Percentiles rank a stretch among this genome's conserved stretches.
Evolutionary conservation across 2,329 filamentous ascomycete genomes (phyloP).

Genomic region (Bimuria novae-zelandiae): DNA sequence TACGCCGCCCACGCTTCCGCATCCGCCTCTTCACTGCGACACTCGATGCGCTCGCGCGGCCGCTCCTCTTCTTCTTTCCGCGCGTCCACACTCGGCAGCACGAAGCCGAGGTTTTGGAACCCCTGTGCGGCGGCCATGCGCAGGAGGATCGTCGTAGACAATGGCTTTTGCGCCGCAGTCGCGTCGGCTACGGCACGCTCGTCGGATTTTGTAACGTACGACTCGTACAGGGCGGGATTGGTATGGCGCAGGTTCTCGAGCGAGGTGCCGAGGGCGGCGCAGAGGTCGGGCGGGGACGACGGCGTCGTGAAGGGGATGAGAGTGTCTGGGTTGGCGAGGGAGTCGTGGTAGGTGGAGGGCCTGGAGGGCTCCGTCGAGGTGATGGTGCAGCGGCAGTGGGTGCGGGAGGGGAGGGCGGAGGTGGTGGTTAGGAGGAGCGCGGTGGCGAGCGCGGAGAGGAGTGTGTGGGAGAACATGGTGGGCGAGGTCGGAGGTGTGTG

Average conservation of each 20-base stretch:
- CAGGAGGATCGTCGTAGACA: neutral
- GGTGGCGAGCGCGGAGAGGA: neutral
- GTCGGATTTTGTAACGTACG: slow-evolving; percentile 22
- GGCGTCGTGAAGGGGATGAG: slow-evolving; percentile 25
- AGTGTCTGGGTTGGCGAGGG: slow-evolving; percentile 8
- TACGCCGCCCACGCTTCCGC: slow-evolving; percentile 15
- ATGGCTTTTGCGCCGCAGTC: no score
- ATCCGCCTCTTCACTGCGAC: slow-evolving; percentile 30
- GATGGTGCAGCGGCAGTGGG: slow-evolving; percentile 38
- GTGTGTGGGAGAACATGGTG: neutral
- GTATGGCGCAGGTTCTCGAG: slow-evolving; percentile 31
- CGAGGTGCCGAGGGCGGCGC: slow-evolving; percentile 29
- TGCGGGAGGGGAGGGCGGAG: slow-evolving; percentile 28
- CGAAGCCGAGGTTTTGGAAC: slow-evolving; percentile 3
- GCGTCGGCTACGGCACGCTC: neutral
- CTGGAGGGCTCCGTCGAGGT: slow-evolving; percentile 14
- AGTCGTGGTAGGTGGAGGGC: slow-evolving; percentile 1
- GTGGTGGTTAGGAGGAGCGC: slow-evolving; percentile 18
- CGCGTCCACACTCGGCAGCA: slow-evolving; percentile 5
- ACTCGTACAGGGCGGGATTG: slow-evolving; percentile 31
- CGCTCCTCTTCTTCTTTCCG: neutral
- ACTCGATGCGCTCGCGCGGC: slow-evolving; percentile 3
- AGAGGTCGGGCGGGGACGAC: slow-evolving; percentile 21
- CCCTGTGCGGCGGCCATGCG: slow-evolving; percentile 1
- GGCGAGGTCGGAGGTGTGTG: no score